Evolutionary conservation across 768 basidiomycete species (phyloP), one percentile per base, ranked within the genome.

Genomic region (Pleurotus eryngii): DNA sequence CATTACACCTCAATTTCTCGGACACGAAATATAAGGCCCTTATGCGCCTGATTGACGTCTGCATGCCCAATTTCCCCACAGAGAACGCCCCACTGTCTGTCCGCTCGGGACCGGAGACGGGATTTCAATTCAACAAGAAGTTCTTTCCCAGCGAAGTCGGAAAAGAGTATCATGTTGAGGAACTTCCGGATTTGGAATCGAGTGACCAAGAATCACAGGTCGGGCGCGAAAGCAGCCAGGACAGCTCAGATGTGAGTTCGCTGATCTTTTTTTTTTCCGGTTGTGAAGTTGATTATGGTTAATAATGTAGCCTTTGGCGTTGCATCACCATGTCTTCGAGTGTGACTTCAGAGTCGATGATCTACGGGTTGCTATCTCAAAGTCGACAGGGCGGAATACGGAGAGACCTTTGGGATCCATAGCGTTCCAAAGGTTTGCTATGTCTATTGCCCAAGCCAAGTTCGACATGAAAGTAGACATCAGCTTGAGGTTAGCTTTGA

Each of bases 1-100:
- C 83, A 27, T 78, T 99, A 8, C 89, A 90, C 65, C 80, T 97
- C 68, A 98, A 99, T 70, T 74, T 95, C 46, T 94, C 92, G 18
- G 92, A 94, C 65, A 83, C 83, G 6, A 96, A 95, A 69, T 96
- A 96, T 72, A 89, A 95, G 72, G 82, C 87, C 1, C 72, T 98
- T 45, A 93, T 99, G 91, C 85, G 92, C 7, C 77, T 98, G 57
- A 82, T 98, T 63, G 95, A 98, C 64, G 86, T 95, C 24, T 84
- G 87, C 26, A 86, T 98, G 39, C 97, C 97, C 12, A 82, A 87
- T 57, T 88, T 98, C 63, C 87, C 82, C 45, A 76, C 81, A 22
- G 77, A 73, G 20, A 67, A 69, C 9, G 53, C 57, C 46, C 48
- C 57, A 9, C 63, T 37, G 17, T 62, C 61, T 51, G 61, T 62